phyloP scores from a whole-genome alignment of 306 rosid species.

The Vicia villosa region DNA sequence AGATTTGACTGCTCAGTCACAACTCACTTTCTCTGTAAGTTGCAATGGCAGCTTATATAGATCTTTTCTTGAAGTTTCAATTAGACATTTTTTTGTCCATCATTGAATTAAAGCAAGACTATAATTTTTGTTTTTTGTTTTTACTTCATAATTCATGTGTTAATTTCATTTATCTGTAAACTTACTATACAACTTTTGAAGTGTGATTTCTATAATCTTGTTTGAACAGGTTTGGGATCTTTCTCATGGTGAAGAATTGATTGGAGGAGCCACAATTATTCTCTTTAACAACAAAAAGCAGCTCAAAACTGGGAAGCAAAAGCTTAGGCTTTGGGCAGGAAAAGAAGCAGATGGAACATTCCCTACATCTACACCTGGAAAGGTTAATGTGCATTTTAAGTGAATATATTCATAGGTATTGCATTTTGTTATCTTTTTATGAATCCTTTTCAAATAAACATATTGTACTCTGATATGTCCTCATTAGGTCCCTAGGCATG shows the following conservation, averaged over 20 bases:
- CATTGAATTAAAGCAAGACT: slow-evolving; percentile 8
- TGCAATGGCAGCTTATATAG: slow-evolving; percentile 27
- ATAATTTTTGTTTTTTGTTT: slow-evolving; percentile 26
- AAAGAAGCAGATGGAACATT: slow-evolving; percentile 87
- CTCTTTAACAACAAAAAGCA: slow-evolving; percentile 87
- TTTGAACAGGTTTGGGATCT: slow-evolving; percentile 90
- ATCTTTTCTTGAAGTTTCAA: slow-evolving; percentile 19
- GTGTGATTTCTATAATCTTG: slow-evolving; percentile 20
- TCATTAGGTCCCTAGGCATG: slow-evolving; percentile 85
- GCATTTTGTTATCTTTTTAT: slow-evolving; percentile 18
- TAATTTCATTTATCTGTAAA: not conserved
- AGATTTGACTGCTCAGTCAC: slow-evolving; percentile 91
- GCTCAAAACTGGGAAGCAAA: slow-evolving; percentile 96
- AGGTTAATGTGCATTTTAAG: slow-evolving; percentile 58
- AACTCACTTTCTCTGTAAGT: slow-evolving; percentile 84
- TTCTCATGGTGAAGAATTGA: slow-evolving; percentile 85
- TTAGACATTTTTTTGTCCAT: slow-evolving; percentile 1
- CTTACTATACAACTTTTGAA: not conserved
- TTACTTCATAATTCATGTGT: slow-evolving; percentile 1
- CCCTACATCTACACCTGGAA: slow-evolving; percentile 90
- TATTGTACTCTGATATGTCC: slow-evolving; percentile 8
- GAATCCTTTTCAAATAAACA: slow-evolving; percentile 9
- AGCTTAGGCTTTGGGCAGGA: slow-evolving; percentile 94
- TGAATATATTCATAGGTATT: slow-evolving; percentile 11
- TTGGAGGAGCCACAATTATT: slow-evolving; percentile 95